These are phyloP conservation scores for Brassica juncea DNA, from an alignment of 345 rosid species.

Conservation along the genomic window DNA sequence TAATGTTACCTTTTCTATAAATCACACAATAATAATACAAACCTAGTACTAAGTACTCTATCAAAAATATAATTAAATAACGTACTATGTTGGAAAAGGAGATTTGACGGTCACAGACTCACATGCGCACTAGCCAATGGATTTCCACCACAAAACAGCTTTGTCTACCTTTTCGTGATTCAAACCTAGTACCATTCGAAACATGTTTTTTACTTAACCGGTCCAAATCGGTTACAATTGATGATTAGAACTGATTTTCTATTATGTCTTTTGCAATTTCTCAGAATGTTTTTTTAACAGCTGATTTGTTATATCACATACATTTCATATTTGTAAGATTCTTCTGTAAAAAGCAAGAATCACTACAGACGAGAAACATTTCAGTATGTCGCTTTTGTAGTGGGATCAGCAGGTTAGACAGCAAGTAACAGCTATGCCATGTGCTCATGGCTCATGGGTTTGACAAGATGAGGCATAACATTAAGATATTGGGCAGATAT, in stretches of 20 bases:
- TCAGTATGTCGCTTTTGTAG: background rate
- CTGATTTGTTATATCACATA: background rate
- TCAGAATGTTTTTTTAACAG: background rate
- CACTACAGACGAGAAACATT: background rate
- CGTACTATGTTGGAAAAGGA: background rate
- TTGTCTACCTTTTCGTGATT: background rate
- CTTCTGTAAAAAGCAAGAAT: background rate
- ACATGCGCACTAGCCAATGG: background rate
- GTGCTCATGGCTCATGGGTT: background rate
- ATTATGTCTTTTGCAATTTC: background rate
- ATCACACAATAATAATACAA: background rate
- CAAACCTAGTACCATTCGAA: slow-evolving; percentile 6
- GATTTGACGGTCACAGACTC: background rate
- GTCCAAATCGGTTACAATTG: background rate
- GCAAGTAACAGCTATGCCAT: background rate
- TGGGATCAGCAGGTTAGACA: background rate
- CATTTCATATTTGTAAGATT: background rate
- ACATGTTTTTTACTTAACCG: background rate
- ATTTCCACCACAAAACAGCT: background rate
- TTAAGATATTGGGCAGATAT: background rate
- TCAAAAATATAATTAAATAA: background rate
- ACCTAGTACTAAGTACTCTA: background rate
- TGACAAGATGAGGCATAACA: background rate
- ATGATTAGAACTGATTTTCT: background rate
- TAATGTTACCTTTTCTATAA: too few species aligned